Evolutionary conservation across 352 stramenopile species (phyloP).

Genomic region (Globisporangium spiculum): DNA sequence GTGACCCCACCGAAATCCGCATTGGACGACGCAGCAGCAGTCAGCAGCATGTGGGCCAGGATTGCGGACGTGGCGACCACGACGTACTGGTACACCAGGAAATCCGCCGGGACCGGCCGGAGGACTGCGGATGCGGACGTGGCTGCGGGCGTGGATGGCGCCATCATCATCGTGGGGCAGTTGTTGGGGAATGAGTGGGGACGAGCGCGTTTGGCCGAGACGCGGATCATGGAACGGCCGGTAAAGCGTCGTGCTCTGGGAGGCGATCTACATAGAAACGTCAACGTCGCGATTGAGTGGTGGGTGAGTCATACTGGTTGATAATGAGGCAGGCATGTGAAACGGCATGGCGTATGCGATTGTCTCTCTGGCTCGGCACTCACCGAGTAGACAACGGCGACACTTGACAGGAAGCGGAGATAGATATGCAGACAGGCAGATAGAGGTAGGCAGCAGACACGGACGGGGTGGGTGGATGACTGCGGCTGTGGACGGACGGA

Average conservation of each 20-base stretch:
- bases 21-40: background rate
- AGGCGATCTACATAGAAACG: background rate
- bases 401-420: background rate
- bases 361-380: background rate
- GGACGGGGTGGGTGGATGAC: background rate
- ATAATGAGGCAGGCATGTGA: background rate
- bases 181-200: background rate
- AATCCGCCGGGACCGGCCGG: background rate
- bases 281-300: background rate
- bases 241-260: background rate
- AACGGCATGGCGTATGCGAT: background rate
- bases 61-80: conserved; percentile 7
- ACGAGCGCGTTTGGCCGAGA: conserved; percentile 13
- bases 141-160: background rate
- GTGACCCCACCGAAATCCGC: conserved; percentile 9
- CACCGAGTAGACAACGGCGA: background rate
- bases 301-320: background rate
- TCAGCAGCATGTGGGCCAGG: conserved; percentile 2
- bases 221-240: conserved; percentile 8
- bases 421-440: conserved; percentile 8
- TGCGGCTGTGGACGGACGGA: background rate
- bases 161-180: background rate
- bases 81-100: conserved; percentile 12
- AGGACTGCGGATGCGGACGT: background rate
- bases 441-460: background rate